phyloP scores from a whole-genome alignment of 2,329 filamentous ascomycete genomes.

The Ophiostoma pallidulum region DNA sequence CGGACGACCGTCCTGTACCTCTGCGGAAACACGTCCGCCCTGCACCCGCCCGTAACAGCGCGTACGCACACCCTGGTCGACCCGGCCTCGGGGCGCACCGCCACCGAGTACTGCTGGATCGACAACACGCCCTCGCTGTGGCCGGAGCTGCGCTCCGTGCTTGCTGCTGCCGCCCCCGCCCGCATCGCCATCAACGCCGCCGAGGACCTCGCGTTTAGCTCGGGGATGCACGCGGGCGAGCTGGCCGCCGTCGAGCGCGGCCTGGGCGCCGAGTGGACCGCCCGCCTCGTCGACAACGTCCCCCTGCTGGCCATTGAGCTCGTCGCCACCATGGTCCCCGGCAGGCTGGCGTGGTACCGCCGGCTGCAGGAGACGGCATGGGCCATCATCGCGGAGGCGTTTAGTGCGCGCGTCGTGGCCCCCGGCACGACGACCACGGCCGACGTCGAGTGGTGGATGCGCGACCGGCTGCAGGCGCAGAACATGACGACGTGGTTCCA shows the following conservation, averaged over 20 bases:
- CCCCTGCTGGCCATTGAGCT: conserved; percentile 38
- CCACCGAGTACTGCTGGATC: conserved; percentile 32
- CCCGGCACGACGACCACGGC: conserved; percentile 34
- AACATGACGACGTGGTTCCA: conserved; percentile 47
- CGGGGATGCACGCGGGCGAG: conserved; percentile 40
- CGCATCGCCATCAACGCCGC: conserved; percentile 37
- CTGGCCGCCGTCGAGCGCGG: conserved; percentile 25
- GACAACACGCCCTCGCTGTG: conserved; percentile 37
- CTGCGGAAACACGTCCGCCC: conserved; percentile 28
- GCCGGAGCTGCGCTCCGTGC: conserved; percentile 28
- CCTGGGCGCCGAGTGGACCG: conserved; percentile 30
- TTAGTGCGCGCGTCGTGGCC: conserved; percentile 43
- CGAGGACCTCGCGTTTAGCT: conserved; percentile 35
- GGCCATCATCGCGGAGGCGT: conserved; percentile 63
- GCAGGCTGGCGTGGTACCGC: conserved; percentile 33
- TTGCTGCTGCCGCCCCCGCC: conserved; percentile 27
- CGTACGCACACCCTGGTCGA: conserved; percentile 13
- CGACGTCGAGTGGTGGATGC: conserved; percentile 43
- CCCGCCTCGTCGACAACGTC: conserved; percentile 29
- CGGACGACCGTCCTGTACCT: conserved; percentile 42
- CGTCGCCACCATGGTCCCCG: conserved; percentile 33
- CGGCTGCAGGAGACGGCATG: conserved; percentile 41
- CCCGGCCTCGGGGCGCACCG: conserved; percentile 20
- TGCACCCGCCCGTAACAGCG: neutral
- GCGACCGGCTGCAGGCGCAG: conserved; percentile 37